Evolutionary conservation across 2,329 filamentous ascomycete species (phyloP), one percentile per base, ranked within the genome.

Genomic region (Beauveria bassiana): DNA sequence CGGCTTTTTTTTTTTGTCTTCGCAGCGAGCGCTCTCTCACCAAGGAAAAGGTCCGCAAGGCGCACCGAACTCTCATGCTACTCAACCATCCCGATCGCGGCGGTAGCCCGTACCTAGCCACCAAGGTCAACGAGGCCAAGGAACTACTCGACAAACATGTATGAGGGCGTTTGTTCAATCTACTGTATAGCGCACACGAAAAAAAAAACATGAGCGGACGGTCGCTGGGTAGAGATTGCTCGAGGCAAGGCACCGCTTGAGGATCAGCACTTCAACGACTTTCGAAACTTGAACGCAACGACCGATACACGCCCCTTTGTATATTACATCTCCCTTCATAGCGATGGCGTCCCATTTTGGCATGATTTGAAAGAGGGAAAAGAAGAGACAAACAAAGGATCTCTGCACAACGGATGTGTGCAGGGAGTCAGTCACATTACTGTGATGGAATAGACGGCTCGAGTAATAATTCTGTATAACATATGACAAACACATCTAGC

Each of bases 71-170:
- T 60, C 86, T 98, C 67, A 99, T 99, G 93, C 86, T 99, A 61
- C 81, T 96, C 66, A 99, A 99, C 81, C 95, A 99, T 75, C 95
- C 95, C 65, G 95, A 99, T 81, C 89, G 95, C 72, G 95, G 95
- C 66, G 95, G 95, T 45, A 97, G 92, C 72, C 95, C 95, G 8
- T 99, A 98, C 73, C 79, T 99, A 50, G 95, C 95, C 16, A 97
- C 93, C 59, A 99, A 99, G 77, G 89, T 99, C 73, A 99, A 99
- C 77, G 95, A 99, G 75, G 95, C 95, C 45, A 99, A 99, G 77
- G 93, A 98, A 74, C 85, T 98, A 65, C 74, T 99, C 67, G 95
- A 99, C 73, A 97, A 96, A 76, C 80, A 78, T 59, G 68, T 67
- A 38, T 60, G 63, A 62, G 50, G 5, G 14, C 3, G 3, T 34